Evolutionary conservation across 805 yeast genomes (phyloP).

Genomic region (Candida glaebosa): DNA sequence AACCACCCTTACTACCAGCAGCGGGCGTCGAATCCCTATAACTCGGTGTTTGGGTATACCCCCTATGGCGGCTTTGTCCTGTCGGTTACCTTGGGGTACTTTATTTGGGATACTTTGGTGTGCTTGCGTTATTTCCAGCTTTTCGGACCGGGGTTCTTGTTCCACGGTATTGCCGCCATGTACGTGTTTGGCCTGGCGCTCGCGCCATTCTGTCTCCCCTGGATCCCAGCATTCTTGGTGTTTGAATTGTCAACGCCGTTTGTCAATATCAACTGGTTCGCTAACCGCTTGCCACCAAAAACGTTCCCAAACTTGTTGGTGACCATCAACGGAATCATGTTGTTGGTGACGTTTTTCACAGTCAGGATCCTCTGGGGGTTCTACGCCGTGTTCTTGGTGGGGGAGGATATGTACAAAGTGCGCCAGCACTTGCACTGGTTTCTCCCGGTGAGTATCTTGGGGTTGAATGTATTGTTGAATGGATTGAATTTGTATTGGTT

Average conservation of each 20-base stretch:
- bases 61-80: slow-evolving; percentile 75
- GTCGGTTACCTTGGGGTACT: slow-evolving; percentile 78
- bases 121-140: slow-evolving; percentile 60
- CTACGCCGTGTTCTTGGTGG: slow-evolving; percentile 56
- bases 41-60: slow-evolving; percentile 56
- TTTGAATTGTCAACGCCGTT: slow-evolving; percentile 93
- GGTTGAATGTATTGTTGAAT: slow-evolving; percentile 61
- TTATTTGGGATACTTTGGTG: slow-evolving; percentile 81
- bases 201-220: slow-evolving; percentile 73
- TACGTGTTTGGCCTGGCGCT: slow-evolving; percentile 64
- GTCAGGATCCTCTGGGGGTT: slow-evolving; percentile 88
- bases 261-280: slow-evolving; percentile 91
- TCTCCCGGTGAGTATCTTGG: slow-evolving; percentile 49
- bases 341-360: slow-evolving; percentile 67
- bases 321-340: slow-evolving; percentile 65
- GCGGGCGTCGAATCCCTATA: slow-evolving; percentile 37
- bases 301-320: slow-evolving; percentile 52
- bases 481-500: slow-evolving; percentile 82
- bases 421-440: slow-evolving; percentile 43
- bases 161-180: slow-evolving; percentile 82
- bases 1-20: slow-evolving; percentile 46
- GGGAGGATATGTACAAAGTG: slow-evolving; percentile 44
- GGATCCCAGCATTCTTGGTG: slow-evolving; percentile 76
- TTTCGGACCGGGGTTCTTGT: slow-evolving; percentile 77
- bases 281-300: slow-evolving; percentile 70